These are phyloP conservation scores for Clarireedia monteithiana DNA, from an alignment of 2,329 filamentous ascomycete genomes.

Conservation along the genomic window DNA sequence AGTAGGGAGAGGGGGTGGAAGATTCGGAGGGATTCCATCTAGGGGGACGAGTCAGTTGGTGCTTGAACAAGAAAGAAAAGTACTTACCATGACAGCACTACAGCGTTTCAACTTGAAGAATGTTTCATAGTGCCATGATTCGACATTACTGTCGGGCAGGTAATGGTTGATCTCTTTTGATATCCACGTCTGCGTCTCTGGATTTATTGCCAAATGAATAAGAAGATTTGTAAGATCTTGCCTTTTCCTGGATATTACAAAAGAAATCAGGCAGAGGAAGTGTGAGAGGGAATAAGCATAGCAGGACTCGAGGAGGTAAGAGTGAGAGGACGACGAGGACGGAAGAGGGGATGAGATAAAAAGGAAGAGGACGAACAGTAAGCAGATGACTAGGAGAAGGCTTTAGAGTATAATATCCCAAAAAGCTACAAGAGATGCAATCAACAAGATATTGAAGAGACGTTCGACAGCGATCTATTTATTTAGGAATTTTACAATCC, in stretches of 20 bases:
- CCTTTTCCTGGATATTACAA: neutral
- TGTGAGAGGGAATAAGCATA: too few species aligned
- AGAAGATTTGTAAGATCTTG: neutral
- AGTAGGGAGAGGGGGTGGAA: neutral
- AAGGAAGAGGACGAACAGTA: too few species aligned
- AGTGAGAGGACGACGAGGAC: too few species aligned
- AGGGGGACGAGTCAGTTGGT: neutral
- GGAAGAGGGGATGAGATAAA: too few species aligned
- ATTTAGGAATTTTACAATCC: too few species aligned
- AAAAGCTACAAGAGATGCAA: too few species aligned
- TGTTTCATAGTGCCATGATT: neutral
- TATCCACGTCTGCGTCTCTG: neutral
- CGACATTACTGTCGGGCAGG: neutral
- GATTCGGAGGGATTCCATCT: neutral
- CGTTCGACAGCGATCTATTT: too few species aligned
- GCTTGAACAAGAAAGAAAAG: neutral
- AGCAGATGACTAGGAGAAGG: too few species aligned
- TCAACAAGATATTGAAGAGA: too few species aligned
- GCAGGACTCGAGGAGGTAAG: too few species aligned
- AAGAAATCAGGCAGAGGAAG: too few species aligned
- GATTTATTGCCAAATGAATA: neutral
- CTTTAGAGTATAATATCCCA: too few species aligned
- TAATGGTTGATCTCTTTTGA: neutral
- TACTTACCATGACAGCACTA: neutral
- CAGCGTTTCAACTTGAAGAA: conserved; percentile 1